Base-by-base conservation (phyloP, 73 alveolate genomes). In the Urostyla sp. region DNA sequence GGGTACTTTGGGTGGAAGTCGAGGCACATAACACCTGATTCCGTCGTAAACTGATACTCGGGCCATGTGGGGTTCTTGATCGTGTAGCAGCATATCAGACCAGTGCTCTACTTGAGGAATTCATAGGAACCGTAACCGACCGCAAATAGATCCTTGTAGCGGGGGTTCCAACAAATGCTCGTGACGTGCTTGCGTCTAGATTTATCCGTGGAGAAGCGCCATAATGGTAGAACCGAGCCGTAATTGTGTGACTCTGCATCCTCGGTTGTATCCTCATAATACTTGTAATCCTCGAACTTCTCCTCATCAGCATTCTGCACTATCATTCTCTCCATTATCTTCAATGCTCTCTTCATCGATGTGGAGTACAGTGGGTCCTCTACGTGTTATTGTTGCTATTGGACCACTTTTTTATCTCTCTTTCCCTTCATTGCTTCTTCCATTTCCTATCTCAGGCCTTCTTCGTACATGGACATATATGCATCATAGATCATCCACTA, bases 401-500 rank as follows among this genome's bases (percentile, higher is more conserved):
- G 88, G 54, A 82, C 90, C 83, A 57, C 92, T 75, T 78, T 87
- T 89, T 67, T 89, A 67, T 80, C 98, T 92, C 72, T 87, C 89
- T 75, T 91, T 48, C 76, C 79, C 75, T 88, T 88, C 91, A 67
- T 79, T 85, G 74, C 87, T 87, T 89, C 91, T 80, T 87, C 97
- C 32, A 55, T 51, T 52, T 86, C 94, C 85, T 58, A 72, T 10
- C 88, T 84, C 52, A 44, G 67, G 34, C 73, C 75, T 24, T 74
- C 95, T 57, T 94, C 95, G 80, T 90, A 94, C 34, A 91, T 96
- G 11, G 92, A 94, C 98, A 94, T 94, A 90, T 97, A 98, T 46
- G 98, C 96, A 90, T 98, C 99, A 66, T 96, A 98, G 87, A 98
- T 95, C 91, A 92, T 99, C 99, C 99, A 98, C 79, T 98, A 98